Base-by-base conservation (phyloP, 148 eudicot genomes). In the Salicornia ramosissima region DNA sequence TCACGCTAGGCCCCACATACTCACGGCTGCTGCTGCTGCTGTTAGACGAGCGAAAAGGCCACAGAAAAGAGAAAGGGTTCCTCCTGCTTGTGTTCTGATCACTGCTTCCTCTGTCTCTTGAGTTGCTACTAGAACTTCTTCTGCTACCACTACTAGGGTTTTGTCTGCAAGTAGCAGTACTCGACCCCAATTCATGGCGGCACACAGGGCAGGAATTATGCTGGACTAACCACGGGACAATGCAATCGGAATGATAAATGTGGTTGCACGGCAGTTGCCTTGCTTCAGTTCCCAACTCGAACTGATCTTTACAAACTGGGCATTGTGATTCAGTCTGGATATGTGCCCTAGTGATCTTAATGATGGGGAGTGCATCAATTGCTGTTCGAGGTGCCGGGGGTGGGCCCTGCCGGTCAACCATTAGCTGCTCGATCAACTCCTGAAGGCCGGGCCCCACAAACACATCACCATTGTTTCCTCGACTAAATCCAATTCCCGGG, bases 201-300 rank as follows among this genome's bases (percentile, higher is more conserved):
- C 98, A 94, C 68, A 94, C 96, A 3, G 98, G 98, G 82, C 98
- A 93, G 1, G 98, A 93, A 70, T 93, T 93, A 55, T 93, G 98
- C 81, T 87, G 85, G 56, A 85, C 92, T 78, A 93, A 82, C 98
- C 98, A 93, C 22, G 98, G 98, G 51, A 85, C 80, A 47, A 93
- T 93, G 71, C 98, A 93, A 64, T 88, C 96, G 12, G 92, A 77
- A 71, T 93, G 98, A 69, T 93, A 93, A 3, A 88, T 61, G 66
- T 93, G 98, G 29, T 86, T 85, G 73, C 98, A 93, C 5, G 98
- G 96, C 98, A 93, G 87, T 65, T 81, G 81, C 71, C 90, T 86
- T n/a, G 92, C 98, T 72, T 90, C 90, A 33, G 85, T 74, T 0
- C 88, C 97, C 66, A 90, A 24, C 77, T 85, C 97, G 64, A 93